Base-by-base conservation (phyloP, 352 stramenopile genomes). In the Phytophthora meadii region DNA sequence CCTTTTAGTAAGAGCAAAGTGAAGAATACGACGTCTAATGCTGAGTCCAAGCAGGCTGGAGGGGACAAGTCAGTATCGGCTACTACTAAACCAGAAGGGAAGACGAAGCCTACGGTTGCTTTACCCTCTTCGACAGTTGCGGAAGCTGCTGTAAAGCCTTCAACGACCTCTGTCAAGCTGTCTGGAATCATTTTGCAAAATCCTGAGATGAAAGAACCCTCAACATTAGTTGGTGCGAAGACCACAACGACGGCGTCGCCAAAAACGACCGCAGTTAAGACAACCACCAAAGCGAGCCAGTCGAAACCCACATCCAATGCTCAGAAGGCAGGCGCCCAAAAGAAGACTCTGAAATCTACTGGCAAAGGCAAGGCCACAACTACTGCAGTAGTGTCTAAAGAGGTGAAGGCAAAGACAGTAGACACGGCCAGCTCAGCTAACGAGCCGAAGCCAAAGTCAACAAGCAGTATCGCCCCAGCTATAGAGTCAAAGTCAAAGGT, bases 141-240 rank as follows among this genome's bases (percentile, higher is more conserved):
- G 17, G 24, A 46, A n/a, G 47, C 30, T 48, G n/a, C 27, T 3
- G 27, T 36, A 22, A 25, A 19, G 37, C 27, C 27, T 34, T 19
- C 49, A 52, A 10, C 8, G 12, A 17, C 32, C 36, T 10, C 41
- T 4, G 41, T 19, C 1, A 69, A 63, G 22, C 4, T 57, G 12
- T 47, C 50, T 2, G 42, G 19, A 1, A 30, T 65, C 17, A 61
- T 65, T 19, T 62, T 44, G 11, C 73, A 81, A 19, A 81, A 78
- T 25, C 73, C 73, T 4, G 73, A 81, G 34, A 70, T 78, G 54
- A 45, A 60, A 53, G 61, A 77, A 49, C 6, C 24, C 47, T 42
- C 39, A 19, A 45, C 30, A 25, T 24, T 34, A 6, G 52, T 36
- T 25, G 11, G 12, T 15, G 19, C 27, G 11, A 60, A 66, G 22